phyloP scores from a whole-genome alignment of 352 stramenopile genomes.

The Pythium angustatum region DNA sequence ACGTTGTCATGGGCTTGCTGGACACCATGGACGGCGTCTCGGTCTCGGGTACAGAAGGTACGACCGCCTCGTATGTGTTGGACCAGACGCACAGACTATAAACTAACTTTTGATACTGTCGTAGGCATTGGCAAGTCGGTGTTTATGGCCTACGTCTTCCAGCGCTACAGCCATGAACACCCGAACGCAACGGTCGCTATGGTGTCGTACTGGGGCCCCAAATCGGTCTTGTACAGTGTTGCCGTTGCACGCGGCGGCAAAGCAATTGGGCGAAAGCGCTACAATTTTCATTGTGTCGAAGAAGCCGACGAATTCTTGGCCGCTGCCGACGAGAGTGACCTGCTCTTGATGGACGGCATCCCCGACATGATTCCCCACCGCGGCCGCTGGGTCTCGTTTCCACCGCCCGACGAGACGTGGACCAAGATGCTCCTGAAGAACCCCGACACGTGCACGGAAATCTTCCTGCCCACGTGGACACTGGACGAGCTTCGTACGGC shows the following conservation, averaged over 20 bases:
- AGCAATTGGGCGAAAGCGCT: neutral
- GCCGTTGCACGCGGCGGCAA: neutral
- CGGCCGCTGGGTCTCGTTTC: neutral
- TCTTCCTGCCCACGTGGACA: conserved; percentile 2
- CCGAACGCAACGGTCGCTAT: neutral
- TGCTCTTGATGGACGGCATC: neutral
- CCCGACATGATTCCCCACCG: neutral
- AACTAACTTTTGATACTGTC: too few species aligned
- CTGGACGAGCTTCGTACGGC: neutral
- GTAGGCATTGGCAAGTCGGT: conserved; percentile 14
- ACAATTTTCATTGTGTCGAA: neutral
- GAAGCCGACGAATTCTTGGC: neutral
- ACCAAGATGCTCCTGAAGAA: neutral
- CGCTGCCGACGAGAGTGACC: neutral
- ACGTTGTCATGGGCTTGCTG: neutral
- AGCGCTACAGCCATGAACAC: conserved; percentile 5
- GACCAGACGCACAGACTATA: too few species aligned
- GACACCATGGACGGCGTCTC: neutral
- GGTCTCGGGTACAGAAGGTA: neutral
- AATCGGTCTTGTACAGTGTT: neutral
- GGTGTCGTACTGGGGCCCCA: neutral
- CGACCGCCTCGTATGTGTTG: neutral
- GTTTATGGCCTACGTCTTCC: conserved; percentile 16
- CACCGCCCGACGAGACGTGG: neutral
- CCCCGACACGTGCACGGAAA: neutral